Base-by-base conservation (phyloP, 192 early-diverging fungal species). In the Podila verticillata region DNA sequence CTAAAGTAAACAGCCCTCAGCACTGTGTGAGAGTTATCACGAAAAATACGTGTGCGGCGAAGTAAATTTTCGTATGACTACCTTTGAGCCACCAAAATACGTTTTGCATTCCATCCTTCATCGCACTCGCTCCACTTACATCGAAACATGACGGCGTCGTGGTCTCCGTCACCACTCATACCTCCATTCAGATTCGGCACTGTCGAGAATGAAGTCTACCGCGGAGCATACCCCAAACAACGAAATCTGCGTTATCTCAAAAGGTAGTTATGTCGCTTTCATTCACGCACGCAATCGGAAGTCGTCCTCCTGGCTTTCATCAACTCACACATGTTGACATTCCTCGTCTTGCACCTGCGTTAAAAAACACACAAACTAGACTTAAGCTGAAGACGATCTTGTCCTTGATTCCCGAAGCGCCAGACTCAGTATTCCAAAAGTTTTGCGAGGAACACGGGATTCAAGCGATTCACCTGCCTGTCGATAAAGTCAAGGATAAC, bases 201-300 rank as follows among this genome's bases (percentile, higher is more conserved):
- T 6, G 93, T 97, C 5, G 95, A 98, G 70, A 87, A 92, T 31
- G 88, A 92, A 71, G 80, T 98, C 12, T 96, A 93, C 79, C 87
- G 95, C 17, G 96, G 97, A 13, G 92, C 91, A 3, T 97, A 96
- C 80, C 97, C 96, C 4, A 96, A 96, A 65, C 89, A 84, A 48
- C 86, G 92, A 63, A 97, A 98, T 83, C 86, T 92, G 32, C 90
- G 91, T 49, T 99, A 97, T 78, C 89, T 99, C 26, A 88, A 90
- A 57, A 87, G 91, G 82, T 63, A 28, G 32, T 75, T 47, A 9
- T 7, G 17, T 49, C 48, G 22, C 48, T 32, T 5, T 15, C 44
- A 73, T 20, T 5, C 20, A 6, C 51, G 7, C 51, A 54, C 44
- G 22, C n/a, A 34, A 36, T 60, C 35, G 39, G 4, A 15, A 15